A percentile compares a stretch with the other conserved stretches of the same genome.
phyloP scores from a whole-genome alignment of 2,329 filamentous ascomycete species.

The Cladosporium velox region DNA sequence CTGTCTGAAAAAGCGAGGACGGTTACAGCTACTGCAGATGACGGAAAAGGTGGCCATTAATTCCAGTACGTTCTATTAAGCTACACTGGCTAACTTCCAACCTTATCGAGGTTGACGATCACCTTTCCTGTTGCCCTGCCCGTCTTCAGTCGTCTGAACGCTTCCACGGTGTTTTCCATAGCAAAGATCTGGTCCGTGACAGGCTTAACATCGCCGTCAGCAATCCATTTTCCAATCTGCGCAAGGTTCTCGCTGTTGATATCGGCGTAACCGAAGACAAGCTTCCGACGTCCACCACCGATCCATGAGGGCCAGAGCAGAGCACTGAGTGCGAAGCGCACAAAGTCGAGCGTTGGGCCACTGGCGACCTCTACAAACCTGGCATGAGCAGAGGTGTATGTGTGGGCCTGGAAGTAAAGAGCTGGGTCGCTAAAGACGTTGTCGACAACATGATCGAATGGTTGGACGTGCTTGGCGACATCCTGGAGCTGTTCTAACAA shows the following conservation, averaged over 20 bases:
- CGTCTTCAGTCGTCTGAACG: slow-evolving; percentile 60
- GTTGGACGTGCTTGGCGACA: slow-evolving; percentile 51
- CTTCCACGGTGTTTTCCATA: slow-evolving; percentile 59
- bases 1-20: too few species aligned
- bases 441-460: slow-evolving; percentile 60
- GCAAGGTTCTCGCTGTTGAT: slow-evolving; percentile 48
- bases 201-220: slow-evolving; percentile 58
- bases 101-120: slow-evolving; percentile 41
- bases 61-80: background rate
- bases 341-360: slow-evolving; percentile 18
- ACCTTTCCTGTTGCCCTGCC: slow-evolving; percentile 62
- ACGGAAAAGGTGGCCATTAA: too few species aligned
- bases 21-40: too few species aligned
- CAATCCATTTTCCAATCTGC: slow-evolving; percentile 56
- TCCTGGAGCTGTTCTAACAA: slow-evolving; percentile 52
- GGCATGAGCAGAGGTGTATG: slow-evolving; percentile 53
- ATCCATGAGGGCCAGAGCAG: slow-evolving; percentile 49
- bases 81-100: background rate
- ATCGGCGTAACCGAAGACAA: slow-evolving; percentile 41
- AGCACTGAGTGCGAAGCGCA: slow-evolving; percentile 34
- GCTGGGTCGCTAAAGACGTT: slow-evolving; percentile 55
- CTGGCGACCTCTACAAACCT: slow-evolving; percentile 44
- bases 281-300: slow-evolving; percentile 53
- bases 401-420: slow-evolving; percentile 56
- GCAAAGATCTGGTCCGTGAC: slow-evolving; percentile 58